Evolutionary conservation across 257 asterid species (phyloP), one percentile per base, ranked within the genome.

Genomic region (Scutellaria baicalensis): DNA sequence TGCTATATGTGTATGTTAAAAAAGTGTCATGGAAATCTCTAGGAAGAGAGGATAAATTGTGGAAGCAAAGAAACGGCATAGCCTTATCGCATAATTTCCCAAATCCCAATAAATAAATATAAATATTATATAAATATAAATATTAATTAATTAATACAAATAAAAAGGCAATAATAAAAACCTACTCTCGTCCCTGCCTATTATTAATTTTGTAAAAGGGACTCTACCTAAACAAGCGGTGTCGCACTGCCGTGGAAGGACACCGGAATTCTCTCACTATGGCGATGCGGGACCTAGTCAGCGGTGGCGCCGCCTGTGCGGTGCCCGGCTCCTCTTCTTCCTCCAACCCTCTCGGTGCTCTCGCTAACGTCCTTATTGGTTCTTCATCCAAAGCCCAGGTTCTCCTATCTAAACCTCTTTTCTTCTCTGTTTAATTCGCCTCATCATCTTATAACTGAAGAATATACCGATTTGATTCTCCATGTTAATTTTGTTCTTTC

Each of bases 351-450:
- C 75, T 94, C 49, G 99, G 97, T 40, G 92, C 97, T 73, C 84
- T 94, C 65, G 97, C 96, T 66, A 88, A 86, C 85, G 81, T 90
- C 38, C 92, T 94, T 72, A 64, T 91, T 49, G 99, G 98, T 27
- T 88, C 99, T 16, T 91, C 98, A n/a, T 91, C 99, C 66, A 89
- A 89, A 84, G 82, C 96, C 64, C 90, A 93, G 97, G 99, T 90
- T 47, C 17, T 50, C 45, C 47, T 6, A 42, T 56, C 47, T 12
- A 21, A 14, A 43, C 6, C 8, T 45, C 48, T 68, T 9, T 63
- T 3, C 31, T 13, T 36, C 16, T 66, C 44, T n/a, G 35, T 62
- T 62, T 54, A 40, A 13, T 70, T 73, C 16, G 13, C 71, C 43
- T 27, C 33, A 27, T 27, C 33, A 27, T 27, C 33, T 27, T 27